phyloP scores from a whole-genome alignment of 1,284 basidiomycete species.

The Ganoderma leucocontextum region DNA sequence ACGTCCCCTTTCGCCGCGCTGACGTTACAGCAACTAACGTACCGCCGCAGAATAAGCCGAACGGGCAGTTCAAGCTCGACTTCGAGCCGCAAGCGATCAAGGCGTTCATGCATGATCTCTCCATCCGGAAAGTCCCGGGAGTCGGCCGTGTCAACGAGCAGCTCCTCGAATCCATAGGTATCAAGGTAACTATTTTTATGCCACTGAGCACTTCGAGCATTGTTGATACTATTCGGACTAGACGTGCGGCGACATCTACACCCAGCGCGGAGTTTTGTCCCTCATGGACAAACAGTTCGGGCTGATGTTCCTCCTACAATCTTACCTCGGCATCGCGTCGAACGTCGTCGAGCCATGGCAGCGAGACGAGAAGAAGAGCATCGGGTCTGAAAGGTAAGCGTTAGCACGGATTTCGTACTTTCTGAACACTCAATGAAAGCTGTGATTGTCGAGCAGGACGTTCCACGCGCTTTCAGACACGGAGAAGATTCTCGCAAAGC shows the following conservation, averaged over 20 bases:
- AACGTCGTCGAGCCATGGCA: conserved; percentile 80
- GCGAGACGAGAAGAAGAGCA: conserved; percentile 87
- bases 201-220: not conserved
- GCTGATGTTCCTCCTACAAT: conserved; percentile 74
- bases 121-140: conserved; percentile 87
- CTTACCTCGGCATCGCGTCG: conserved; percentile 86
- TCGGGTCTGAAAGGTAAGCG: conserved; percentile 84
- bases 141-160: conserved; percentile 90
- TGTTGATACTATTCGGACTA: conserved; percentile 39
- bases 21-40: not conserved
- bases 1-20: not conserved
- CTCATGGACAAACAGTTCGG: conserved; percentile 90
- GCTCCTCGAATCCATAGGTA: conserved; percentile 84
- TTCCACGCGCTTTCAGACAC: conserved; percentile 74
- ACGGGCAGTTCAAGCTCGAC: conserved; percentile 86
- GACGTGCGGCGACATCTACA: conserved; percentile 90
- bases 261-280: conserved; percentile 72
- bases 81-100: conserved; percentile 73
- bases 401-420: not conserved
- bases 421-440: not conserved
- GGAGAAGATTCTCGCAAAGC: conserved; percentile 73
- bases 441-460: conserved; percentile 57
- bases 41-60: conserved; percentile 83
- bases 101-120: conserved; percentile 77
- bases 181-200: conserved; percentile 62